Evolutionary conservation across 2,329 filamentous ascomycete genomes (phyloP).

Genomic region (Sclerotinia nivalis): DNA sequence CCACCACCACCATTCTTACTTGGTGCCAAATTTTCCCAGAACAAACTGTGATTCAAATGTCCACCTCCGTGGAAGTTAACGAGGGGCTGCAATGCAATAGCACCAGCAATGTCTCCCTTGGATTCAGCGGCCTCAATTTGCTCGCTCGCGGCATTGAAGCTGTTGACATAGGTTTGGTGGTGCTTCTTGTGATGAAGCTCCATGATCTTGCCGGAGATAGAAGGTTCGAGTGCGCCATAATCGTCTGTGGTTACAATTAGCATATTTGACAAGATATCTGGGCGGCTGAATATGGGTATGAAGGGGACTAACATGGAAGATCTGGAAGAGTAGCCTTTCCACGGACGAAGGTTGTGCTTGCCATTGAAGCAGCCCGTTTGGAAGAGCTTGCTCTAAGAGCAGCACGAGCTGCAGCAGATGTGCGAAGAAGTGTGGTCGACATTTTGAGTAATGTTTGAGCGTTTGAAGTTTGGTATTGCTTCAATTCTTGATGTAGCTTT

Average conservation of each 20-base stretch:
- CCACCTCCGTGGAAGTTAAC: conserved; percentile 69
- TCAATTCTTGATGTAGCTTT: conserved; percentile 19
- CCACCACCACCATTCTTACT: conserved; percentile 64
- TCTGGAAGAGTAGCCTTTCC: conserved; percentile 93
- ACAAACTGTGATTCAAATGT: conserved; percentile 67
- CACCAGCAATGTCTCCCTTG: conserved; percentile 52
- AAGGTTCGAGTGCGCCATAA: conserved; percentile 88
- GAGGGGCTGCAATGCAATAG: conserved; percentile 56
- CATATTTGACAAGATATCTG: background rate
- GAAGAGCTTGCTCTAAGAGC: conserved; percentile 68
- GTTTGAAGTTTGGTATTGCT: conserved; percentile 27
- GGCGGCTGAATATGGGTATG: background rate
- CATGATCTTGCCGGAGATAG: conserved; percentile 90
- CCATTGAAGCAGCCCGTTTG: conserved; percentile 63
- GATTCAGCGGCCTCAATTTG: conserved; percentile 62
- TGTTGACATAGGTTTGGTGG: conserved; percentile 91
- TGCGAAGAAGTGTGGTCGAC: conserved; percentile 75
- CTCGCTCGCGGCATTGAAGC: conserved; percentile 78
- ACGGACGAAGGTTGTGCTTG: conserved; percentile 75
- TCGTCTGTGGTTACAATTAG: conserved; percentile 63
- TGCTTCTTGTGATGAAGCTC: conserved; percentile 93
- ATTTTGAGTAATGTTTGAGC: conserved; percentile 49
- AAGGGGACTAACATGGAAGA: conserved; percentile 62
- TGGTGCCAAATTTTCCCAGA: conserved; percentile 71
- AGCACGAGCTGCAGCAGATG: conserved; percentile 65